These are phyloP conservation scores for Mycena rosella DNA, from an alignment of 768 basidiomycete species.

Conservation along the genomic window DNA sequence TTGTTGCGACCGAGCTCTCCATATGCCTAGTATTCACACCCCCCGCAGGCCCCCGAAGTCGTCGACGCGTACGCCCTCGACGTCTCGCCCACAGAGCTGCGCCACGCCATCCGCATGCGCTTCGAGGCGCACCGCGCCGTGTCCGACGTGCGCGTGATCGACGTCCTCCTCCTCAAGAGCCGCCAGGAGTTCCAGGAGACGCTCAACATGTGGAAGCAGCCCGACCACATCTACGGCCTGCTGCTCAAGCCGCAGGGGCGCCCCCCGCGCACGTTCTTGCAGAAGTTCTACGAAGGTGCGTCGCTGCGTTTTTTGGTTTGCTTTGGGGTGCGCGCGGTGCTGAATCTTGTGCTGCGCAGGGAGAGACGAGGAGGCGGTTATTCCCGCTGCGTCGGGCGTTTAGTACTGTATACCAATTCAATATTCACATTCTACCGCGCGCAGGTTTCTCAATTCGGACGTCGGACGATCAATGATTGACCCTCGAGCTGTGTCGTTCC, in stretches of 20 bases:
- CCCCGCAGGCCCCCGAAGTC: conserved; percentile 89
- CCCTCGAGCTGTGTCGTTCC: no score
- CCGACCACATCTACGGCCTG: conserved; percentile 82
- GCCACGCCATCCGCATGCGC: conserved; percentile 84
- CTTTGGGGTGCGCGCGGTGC: conserved; percentile 13
- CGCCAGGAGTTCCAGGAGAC: conserved; percentile 94
- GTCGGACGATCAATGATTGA: no score
- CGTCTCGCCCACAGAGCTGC: conserved; percentile 80
- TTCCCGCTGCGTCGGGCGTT: conserved; percentile 76
- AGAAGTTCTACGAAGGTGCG: conserved; percentile 88
- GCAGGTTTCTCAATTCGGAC: no score
- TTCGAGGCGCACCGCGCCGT: conserved; percentile 91
- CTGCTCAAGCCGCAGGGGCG: conserved; percentile 62
- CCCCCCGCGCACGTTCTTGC: conserved; percentile 75
- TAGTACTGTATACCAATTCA: conserved; percentile 33
- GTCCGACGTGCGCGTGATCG: conserved; percentile 84
- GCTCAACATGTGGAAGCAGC: conserved; percentile 94
- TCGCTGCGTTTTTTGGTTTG: conserved; percentile 36
- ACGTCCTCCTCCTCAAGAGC: conserved; percentile 87
- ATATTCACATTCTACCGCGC: conserved; percentile 13
- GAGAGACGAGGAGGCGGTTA: conserved; percentile 78
- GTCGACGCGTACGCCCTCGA: conserved; percentile 84
- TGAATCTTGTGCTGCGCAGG: conserved; percentile 61
- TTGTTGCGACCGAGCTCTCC: conserved; percentile 36
- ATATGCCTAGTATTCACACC: neutral